phyloP scores from a whole-genome alignment of 192 early-diverging fungal species.

The Chytriomyces sp. region DNA sequence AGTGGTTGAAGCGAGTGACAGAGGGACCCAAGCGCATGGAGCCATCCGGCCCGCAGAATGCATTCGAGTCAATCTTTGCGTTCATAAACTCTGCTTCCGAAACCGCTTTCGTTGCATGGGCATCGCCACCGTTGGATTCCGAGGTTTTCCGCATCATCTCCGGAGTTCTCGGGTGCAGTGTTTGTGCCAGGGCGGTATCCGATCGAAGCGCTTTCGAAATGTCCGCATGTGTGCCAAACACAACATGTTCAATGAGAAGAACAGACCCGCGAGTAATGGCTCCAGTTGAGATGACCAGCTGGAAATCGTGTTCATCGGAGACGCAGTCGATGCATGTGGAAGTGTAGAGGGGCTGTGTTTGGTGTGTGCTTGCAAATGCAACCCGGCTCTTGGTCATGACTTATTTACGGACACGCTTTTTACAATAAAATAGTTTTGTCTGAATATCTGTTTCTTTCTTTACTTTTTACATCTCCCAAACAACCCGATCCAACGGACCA shows the following conservation, averaged over 20 bases:
- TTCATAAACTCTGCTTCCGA: background rate
- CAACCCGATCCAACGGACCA: too few species aligned
- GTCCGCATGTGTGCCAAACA: background rate
- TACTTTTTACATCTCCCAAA: background rate
- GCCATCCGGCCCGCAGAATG: slow-evolving; percentile 20
- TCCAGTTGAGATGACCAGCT: too few species aligned
- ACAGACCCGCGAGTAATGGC: background rate
- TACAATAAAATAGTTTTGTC: too few species aligned
- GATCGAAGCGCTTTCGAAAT: background rate
- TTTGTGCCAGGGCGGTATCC: background rate
- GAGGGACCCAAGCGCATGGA: slow-evolving; percentile 18
- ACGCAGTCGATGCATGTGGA: too few species aligned
- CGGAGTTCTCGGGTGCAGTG: slow-evolving; percentile 8
- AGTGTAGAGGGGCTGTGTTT: too few species aligned
- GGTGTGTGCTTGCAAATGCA: too few species aligned
- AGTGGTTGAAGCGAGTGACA: slow-evolving; percentile 33
- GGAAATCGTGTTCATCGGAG: too few species aligned
- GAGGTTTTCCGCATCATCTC: too few species aligned
- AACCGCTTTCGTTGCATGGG: background rate
- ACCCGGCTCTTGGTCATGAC: too few species aligned
- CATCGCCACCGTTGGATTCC: background rate
- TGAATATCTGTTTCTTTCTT: background rate
- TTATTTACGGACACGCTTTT: too few species aligned
- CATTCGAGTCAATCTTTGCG: slow-evolving; percentile 20
- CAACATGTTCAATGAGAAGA: slow-evolving; percentile 29